These are phyloP conservation scores for Chaetomidium leptoderma DNA, from an alignment of 495 filamentous ascomycete species.

Conservation along the genomic window DNA sequence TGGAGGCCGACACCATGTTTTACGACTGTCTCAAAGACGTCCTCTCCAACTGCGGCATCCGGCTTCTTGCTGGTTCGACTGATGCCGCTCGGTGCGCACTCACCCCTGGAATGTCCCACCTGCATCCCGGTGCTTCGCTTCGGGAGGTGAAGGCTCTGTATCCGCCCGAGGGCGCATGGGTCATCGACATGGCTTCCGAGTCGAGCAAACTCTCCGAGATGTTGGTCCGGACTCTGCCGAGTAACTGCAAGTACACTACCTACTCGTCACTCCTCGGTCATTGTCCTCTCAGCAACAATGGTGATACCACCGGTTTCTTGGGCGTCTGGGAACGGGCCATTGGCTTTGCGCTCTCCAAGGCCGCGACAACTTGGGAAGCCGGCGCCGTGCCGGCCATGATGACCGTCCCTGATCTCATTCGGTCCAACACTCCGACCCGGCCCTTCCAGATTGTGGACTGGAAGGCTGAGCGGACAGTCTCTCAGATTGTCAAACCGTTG, in stretches of 20 bases:
- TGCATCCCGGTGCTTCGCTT: slow-evolving; percentile 25
- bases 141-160: slow-evolving; percentile 31
- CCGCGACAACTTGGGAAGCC: background rate
- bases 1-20: slow-evolving; percentile 37
- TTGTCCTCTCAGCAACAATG: background rate
- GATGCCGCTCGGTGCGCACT: slow-evolving; percentile 8
- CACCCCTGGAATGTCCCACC: slow-evolving; percentile 6
- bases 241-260: slow-evolving; percentile 25
- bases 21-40: slow-evolving; percentile 28
- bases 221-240: slow-evolving; percentile 24
- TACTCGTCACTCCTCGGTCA: slow-evolving; percentile 11
- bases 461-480: slow-evolving; percentile 31
- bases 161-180: slow-evolving; percentile 14
- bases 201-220: slow-evolving; percentile 23
- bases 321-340: slow-evolving; percentile 28
- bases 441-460: slow-evolving; percentile 39
- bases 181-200: slow-evolving; percentile 34
- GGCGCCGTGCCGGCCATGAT: slow-evolving; percentile 2
- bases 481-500: slow-evolving; percentile 19
- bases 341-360: slow-evolving; percentile 17
- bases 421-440: background rate
- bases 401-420: slow-evolving; percentile 27
- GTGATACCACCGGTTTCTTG: background rate
- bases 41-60: slow-evolving; percentile 3
- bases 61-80: slow-evolving; percentile 19